A percentile compares a stretch with the other conserved stretches of the same genome.
These are phyloP conservation scores for Terfezia claveryi DNA, from an alignment of 495 filamentous ascomycete species.

Conservation along the genomic window DNA sequence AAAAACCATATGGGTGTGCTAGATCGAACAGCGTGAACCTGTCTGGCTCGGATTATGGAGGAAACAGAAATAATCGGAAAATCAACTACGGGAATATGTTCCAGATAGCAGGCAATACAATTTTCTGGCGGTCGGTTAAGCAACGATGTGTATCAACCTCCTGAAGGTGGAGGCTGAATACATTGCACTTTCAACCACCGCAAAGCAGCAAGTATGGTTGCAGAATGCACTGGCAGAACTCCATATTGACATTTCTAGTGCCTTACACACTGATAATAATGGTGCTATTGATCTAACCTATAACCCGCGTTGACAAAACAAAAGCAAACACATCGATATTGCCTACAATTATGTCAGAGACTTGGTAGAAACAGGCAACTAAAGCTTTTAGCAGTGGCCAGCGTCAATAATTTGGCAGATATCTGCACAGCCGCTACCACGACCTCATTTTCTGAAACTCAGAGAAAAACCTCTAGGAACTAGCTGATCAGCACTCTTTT, in stretches of 20 bases:
- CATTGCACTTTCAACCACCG: not conserved
- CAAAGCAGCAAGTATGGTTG: conserved; percentile 3
- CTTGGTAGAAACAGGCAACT: not conserved
- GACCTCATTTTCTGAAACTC: no score
- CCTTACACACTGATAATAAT: not conserved
- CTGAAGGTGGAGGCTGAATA: conserved; percentile 1
- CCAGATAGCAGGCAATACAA: not conserved
- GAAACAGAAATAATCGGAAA: not conserved
- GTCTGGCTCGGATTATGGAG: not conserved
- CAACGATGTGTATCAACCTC: conserved; percentile 1
- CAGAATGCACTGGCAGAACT: not conserved
- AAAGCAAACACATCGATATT: not conserved
- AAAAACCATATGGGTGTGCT: not conserved
- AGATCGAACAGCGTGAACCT: not conserved
- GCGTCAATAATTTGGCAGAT: not conserved
- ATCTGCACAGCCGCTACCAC: not conserved
- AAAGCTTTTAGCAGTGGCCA: not conserved
- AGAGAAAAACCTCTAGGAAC: no score
- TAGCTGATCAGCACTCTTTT: no score
- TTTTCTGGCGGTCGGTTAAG: not conserved
- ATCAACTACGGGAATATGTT: conserved; percentile 3
- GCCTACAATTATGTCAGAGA: not conserved
- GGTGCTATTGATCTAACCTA: not conserved
- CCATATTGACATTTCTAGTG: not conserved
- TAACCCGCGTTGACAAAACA: not conserved